Base-by-base conservation (phyloP, 2,329 filamentous ascomycete genomes). In the Fusarium sp. region DNA sequence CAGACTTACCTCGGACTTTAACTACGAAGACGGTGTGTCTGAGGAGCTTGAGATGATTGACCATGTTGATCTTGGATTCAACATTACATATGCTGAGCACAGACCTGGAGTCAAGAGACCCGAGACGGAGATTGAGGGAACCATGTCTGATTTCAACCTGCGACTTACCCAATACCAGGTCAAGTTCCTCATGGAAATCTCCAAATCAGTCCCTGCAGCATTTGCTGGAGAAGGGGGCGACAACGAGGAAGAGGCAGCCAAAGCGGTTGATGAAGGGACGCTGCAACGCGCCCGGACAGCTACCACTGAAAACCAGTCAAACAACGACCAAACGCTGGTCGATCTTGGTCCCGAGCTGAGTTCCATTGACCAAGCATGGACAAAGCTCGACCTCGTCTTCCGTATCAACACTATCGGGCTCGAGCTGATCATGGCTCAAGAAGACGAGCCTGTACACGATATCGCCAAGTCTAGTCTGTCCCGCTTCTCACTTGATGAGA, bases 11-110 rank as follows among this genome's bases (percentile, higher is more conserved):
- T 98, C 95, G 0, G 91, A 94, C 58, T 94, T 98, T 76, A 89
- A 97, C 77, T 98, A 97, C 74, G 80, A 89, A 0, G 86, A 90
- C 3, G 88, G 90, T 36, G 82, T 88, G 60, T 89, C 89, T 0
- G 96, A 99, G 79, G 94, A 97, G 78, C 85, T 99, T 8, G 94
- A 99, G 78, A 92, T 99, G 84, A 97, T 99, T 73, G 95, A 99
- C 76, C 94, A 98, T 73, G 94, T 99, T 12, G 96, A 99, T 78
- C 84, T 99, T 27, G 93, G 93, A 50, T 98, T 99, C 82, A 93
- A 93, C 65, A 91, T 99, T 70, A 97, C 92, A 3, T 95, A 98
- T 80, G 89, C 95, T 1, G 95, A 98, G 77, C 96, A 99, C 77
- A 90, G 89, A 72, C 80, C 88, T 34, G 92, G 92, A 13, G 85